phyloP scores from a whole-genome alignment of 2,329 filamentous ascomycete species.

The Microdochium trichocladiopsis region DNA sequence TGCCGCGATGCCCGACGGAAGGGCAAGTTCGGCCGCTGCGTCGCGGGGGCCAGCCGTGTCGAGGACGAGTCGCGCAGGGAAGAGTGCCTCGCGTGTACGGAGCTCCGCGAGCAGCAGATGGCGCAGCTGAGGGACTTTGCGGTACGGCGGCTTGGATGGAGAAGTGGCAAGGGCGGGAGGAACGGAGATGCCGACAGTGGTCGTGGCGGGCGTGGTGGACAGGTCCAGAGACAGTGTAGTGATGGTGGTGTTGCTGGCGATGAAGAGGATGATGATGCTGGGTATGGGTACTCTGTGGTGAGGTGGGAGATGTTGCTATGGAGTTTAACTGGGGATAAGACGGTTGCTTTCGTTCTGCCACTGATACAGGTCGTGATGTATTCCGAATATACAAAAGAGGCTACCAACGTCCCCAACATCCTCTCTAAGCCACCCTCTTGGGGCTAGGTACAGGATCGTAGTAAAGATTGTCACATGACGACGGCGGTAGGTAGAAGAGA shows the following conservation, averaged over 20 bases:
- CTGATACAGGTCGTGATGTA: no score
- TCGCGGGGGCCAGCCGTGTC: constrained; percentile 3
- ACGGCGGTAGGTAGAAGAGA: background rate
- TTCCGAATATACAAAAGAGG: background rate
- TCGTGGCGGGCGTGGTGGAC: background rate
- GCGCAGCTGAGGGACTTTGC: constrained; percentile 7
- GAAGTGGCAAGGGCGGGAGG: background rate
- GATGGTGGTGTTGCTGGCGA: background rate
- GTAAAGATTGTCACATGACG: background rate
- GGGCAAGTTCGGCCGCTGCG: constrained; percentile 8
- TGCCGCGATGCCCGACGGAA: constrained; percentile 6
- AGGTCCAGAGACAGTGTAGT: background rate
- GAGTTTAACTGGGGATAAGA: background rate
- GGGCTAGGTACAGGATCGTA: background rate
- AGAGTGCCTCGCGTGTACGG: constrained; percentile 8
- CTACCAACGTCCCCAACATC: background rate
- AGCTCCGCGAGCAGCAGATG: constrained; percentile 5
- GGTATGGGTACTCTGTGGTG: background rate
- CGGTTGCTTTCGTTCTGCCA: background rate
- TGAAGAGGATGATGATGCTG: background rate
- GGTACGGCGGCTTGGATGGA: constrained; percentile 7
- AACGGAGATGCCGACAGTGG: background rate
- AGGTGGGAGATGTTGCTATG: background rate
- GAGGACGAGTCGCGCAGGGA: constrained; percentile 10
- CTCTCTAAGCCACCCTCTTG: background rate